Percentiles rank a stretch among this genome's conserved stretches.
These are phyloP conservation scores for Petasospora fabianii DNA, from an alignment of 1,139 yeast species.

Conservation along the genomic window DNA sequence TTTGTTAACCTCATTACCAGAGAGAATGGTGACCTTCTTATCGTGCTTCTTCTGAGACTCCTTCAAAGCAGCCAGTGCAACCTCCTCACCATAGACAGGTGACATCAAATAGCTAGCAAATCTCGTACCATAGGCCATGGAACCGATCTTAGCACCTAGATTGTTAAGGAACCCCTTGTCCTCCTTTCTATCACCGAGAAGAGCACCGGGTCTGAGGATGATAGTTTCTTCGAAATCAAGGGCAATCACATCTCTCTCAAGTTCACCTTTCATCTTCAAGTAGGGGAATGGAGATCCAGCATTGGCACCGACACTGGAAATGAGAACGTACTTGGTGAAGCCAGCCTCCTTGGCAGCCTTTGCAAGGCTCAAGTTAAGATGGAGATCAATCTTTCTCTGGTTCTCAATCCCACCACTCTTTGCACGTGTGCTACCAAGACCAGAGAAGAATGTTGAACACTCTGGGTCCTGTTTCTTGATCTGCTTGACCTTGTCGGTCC, in stretches of 20 bases:
- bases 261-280: conserved; percentile 55
- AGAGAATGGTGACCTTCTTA: conserved; percentile 18
- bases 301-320: conserved; percentile 60
- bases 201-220: conserved; percentile 66
- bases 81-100: conserved; percentile 26
- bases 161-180: conserved; percentile 33
- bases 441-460: conserved; percentile 44
- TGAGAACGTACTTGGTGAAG: conserved; percentile 56
- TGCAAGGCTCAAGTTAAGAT: conserved; percentile 60
- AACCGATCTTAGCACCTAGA: conserved; percentile 5
- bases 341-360: conserved; percentile 67
- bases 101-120: conserved; percentile 11
- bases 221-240: conserved; percentile 61
- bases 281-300: conserved; percentile 53
- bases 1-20: conserved; percentile 17
- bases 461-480: conserved; percentile 10
- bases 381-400: conserved; percentile 67
- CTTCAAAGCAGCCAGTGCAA: conserved; percentile 24
- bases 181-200: conserved; percentile 56
- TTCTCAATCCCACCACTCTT: conserved; percentile 64
- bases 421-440: conserved; percentile 72
- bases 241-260: conserved; percentile 55
- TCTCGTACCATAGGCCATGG: conserved; percentile 9
- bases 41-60: conserved; percentile 11
- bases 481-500: conserved; percentile 33